Evolutionary conservation across 2,329 filamentous ascomycete species (phyloP).

Genomic region (Hansfordia pulvinata): DNA sequence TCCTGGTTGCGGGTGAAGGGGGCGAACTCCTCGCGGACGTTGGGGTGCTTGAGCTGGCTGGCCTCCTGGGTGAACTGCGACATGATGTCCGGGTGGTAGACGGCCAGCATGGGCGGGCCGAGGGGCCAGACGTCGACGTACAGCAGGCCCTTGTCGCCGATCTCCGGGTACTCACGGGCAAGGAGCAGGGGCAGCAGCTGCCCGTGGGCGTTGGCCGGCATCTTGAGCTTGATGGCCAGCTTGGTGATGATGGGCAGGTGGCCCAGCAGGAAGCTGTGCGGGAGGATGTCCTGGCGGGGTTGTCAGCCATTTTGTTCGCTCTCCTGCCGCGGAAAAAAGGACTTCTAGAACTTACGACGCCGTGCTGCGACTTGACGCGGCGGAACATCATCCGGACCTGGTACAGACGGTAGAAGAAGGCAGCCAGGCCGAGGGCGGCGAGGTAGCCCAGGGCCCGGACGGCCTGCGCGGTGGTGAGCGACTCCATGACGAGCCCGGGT

Average conservation of each 20-base stretch:
- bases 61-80: constrained; percentile 8
- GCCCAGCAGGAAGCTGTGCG: not conserved
- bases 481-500: too few relatives aligned
- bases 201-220: not conserved
- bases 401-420: constrained; percentile 14
- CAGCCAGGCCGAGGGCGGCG: constrained; percentile 5
- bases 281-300: not conserved
- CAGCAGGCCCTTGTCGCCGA: constrained; percentile 1
- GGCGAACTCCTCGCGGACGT: constrained; percentile 12
- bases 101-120: constrained; percentile 6
- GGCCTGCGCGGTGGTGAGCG: too few relatives aligned
- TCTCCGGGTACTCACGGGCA: not conserved
- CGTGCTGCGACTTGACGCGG: constrained; percentile 10
- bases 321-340: too few relatives aligned
- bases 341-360: constrained; percentile 16
- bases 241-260: not conserved
- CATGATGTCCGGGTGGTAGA: constrained; percentile 5
- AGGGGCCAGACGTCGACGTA: constrained; percentile 11
- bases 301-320: too few relatives aligned
- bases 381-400: constrained; percentile 13
- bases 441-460: constrained; percentile 6
- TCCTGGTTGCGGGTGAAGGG: constrained; percentile 25
- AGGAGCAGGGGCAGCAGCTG: not conserved
- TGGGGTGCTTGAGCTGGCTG: constrained; percentile 6
- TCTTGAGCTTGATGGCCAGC: not conserved